Conservation (phyloP, 805 yeast species). For the Limtongozyma cylindracea region DNA sequence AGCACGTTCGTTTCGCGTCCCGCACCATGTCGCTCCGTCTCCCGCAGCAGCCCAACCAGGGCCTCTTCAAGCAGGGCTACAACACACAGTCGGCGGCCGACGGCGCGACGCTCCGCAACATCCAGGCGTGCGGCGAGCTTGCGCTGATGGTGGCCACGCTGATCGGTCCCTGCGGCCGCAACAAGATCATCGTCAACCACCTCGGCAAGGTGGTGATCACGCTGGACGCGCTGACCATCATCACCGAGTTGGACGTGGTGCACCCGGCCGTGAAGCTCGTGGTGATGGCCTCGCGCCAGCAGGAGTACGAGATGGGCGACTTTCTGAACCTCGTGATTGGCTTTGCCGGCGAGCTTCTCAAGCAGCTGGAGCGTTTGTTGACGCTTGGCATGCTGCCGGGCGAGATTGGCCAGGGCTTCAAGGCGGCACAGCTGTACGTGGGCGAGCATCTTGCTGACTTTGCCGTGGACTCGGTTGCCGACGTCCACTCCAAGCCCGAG, state of each 20-base stretch:
- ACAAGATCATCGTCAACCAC: constrained; percentile 82
- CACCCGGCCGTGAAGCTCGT: constrained; percentile 94
- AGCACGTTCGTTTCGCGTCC: too few relatives aligned
- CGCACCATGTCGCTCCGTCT: constrained; percentile 57
- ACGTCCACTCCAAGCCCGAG: constrained; percentile 25
- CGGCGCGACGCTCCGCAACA: constrained; percentile 84
- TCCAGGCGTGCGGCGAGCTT: constrained; percentile 85
- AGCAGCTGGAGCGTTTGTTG: constrained; percentile 65
- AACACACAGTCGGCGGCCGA: constrained; percentile 70
- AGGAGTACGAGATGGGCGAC: constrained; percentile 94
- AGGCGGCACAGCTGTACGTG: constrained; percentile 59
- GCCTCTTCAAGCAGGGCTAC: constrained; percentile 89
- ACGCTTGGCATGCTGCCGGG: constrained; percentile 73
- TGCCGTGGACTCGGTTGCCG: constrained; percentile 33
- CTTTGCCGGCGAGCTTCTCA: constrained; percentile 79
- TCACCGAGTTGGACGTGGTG: constrained; percentile 76
- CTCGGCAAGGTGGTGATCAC: constrained; percentile 73
- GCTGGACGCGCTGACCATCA: constrained; percentile 95
- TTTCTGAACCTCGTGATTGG: constrained; percentile 79
- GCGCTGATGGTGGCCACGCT: constrained; percentile 80
- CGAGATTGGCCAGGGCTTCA: constrained; percentile 84
- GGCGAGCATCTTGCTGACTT: constrained; percentile 45
- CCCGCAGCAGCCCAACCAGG: constrained; percentile 84
- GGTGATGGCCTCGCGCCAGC: constrained; percentile 93
- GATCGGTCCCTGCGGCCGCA: constrained; percentile 94